phyloP scores from a whole-genome alignment of 2,329 filamentous ascomycete genomes.

The Claviceps sp. region DNA sequence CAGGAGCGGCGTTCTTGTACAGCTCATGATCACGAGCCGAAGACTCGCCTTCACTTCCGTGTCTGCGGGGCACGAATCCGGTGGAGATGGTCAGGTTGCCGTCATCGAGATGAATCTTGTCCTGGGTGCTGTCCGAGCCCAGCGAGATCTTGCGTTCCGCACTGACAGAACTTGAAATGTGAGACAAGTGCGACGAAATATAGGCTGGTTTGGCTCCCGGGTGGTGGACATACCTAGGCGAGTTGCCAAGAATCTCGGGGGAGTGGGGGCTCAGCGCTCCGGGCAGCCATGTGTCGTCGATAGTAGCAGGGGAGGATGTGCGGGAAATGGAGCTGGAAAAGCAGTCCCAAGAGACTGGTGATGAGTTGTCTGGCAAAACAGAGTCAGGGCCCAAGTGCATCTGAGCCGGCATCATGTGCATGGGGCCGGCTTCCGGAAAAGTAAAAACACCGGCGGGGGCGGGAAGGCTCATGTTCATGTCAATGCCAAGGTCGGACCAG shows the following conservation, averaged over 20 bases:
- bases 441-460: slow-evolving; percentile 29
- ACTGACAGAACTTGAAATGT: slow-evolving; percentile 16
- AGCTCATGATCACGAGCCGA: slow-evolving; percentile 52
- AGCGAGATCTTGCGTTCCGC: slow-evolving; percentile 19
- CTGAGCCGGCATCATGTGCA: slow-evolving; percentile 44
- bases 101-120: slow-evolving; percentile 17
- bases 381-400: slow-evolving; percentile 41
- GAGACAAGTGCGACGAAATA: slow-evolving; percentile 1
- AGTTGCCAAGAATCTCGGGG: slow-evolving; percentile 34
- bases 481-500: slow-evolving; percentile 33
- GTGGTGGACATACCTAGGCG: slow-evolving; percentile 37
- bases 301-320: slow-evolving; percentile 34
- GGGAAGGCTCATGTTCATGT: slow-evolving; percentile 24
- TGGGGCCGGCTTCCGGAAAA: slow-evolving; percentile 27
- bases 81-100: slow-evolving; percentile 16
- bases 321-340: slow-evolving; percentile 39
- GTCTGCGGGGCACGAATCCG: slow-evolving; percentile 31
- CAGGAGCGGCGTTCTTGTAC: slow-evolving; percentile 53
- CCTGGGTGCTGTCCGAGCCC: slow-evolving; percentile 15
- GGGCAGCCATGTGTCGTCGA: slow-evolving; percentile 34
- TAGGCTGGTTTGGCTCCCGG: neutral
- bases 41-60: slow-evolving; percentile 36
- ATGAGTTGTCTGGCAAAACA: slow-evolving; percentile 34
- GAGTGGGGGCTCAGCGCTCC: slow-evolving; percentile 26
- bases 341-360: slow-evolving; percentile 37